A percentile compares a stretch with the other conserved stretches of the same genome.
These are phyloP conservation scores for Trypanosoma vivax DNA, from an alignment of 208 protist species.

Conservation along the genomic window DNA sequence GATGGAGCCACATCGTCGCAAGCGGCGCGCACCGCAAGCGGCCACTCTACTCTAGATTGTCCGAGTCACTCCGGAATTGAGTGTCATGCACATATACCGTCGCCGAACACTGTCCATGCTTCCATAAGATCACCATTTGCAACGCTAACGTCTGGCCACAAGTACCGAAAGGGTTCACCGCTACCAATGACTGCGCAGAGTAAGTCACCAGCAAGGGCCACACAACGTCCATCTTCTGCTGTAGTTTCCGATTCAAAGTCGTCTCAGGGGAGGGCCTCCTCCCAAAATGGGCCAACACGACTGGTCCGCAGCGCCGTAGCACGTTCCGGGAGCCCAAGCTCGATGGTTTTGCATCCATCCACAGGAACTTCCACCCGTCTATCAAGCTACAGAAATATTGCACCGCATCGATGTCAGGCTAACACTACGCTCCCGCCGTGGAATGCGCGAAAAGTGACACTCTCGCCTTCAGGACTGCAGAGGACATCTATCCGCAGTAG, in stretches of 20 bases:
- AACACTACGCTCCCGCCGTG: slow-evolving; percentile 8
- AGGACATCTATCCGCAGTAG: slow-evolving; percentile 17
- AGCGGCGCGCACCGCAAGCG: slow-evolving; percentile 16
- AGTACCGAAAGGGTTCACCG: slow-evolving; percentile 81
- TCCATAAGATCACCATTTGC: slow-evolving; percentile 50
- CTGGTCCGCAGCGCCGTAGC: slow-evolving; percentile 7
- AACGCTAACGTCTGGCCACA: slow-evolving; percentile 58
- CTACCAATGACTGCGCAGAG: slow-evolving; percentile 45
- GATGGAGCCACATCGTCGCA: slow-evolving; percentile 19
- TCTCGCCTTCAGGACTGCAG: slow-evolving; percentile 8
- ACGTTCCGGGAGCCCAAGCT: slow-evolving; percentile 10
- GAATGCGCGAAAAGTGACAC: slow-evolving; percentile 1
- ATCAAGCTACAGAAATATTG: slow-evolving; percentile 50
- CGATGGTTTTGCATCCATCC: not conserved
- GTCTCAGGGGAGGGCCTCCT: slow-evolving; percentile 7
- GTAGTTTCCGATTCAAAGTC: not conserved
- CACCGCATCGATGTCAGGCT: slow-evolving; percentile 31
- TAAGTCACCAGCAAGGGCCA: slow-evolving; percentile 13
- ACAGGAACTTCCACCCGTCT: slow-evolving; percentile 9
- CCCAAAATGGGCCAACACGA: slow-evolving; percentile 1
- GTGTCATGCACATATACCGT: slow-evolving; percentile 8
- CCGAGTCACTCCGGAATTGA: slow-evolving; percentile 7
- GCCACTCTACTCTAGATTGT: slow-evolving; percentile 16
- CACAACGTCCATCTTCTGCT: slow-evolving; percentile 5
- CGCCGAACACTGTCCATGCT: slow-evolving; percentile 17